Conservation (phyloP, 2,329 filamentous ascomycete species). For the Plectosphaerella cucumerina region DNA sequence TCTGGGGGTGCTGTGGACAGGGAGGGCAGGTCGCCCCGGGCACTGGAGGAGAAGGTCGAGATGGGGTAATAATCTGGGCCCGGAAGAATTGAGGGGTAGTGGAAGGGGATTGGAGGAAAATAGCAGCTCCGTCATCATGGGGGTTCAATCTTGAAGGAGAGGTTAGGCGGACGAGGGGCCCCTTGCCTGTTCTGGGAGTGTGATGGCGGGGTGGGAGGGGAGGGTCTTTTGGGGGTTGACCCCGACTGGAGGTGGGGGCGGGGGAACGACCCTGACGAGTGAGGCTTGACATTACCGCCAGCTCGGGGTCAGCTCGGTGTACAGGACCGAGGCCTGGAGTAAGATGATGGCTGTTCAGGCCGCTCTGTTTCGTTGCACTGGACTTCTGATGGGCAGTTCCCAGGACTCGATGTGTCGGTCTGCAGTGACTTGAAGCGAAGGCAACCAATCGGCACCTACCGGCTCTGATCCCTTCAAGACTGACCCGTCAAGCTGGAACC, state of each 20-base stretch:
- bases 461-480: no score
- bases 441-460: no score
- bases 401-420: no score
- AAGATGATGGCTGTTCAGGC: neutral
- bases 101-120: slow-evolving; percentile 18
- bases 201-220: neutral
- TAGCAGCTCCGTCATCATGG: no score
- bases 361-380: no score
- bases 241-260: neutral
- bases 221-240: neutral
- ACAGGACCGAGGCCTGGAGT: neutral
- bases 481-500: no score
- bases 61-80: slow-evolving; percentile 9
- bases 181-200: neutral
- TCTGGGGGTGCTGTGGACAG: neutral
- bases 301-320: neutral
- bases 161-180: neutral
- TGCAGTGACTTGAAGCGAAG: no score
- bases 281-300: neutral
- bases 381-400: no score
- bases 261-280: neutral
- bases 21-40: neutral
- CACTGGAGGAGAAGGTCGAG: neutral
- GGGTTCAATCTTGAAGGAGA: no score
- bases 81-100: slow-evolving; percentile 33